These are phyloP conservation scores for Yamadazyma philogaea DNA, from an alignment of 805 yeast genomes.

Conservation along the genomic window DNA sequence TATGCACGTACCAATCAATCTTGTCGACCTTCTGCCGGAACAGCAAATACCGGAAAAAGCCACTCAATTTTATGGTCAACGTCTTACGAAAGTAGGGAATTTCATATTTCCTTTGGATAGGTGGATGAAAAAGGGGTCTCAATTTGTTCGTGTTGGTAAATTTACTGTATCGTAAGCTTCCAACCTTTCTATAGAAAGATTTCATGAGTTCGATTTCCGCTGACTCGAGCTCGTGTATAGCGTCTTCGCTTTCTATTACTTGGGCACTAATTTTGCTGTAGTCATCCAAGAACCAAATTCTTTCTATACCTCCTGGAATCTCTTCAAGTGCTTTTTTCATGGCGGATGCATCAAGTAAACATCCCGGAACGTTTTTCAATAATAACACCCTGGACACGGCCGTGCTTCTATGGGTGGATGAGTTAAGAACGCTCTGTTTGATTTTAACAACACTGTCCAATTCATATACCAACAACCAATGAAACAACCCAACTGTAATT, in stretches of 20 bases:
- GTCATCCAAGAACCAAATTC: constrained; percentile 56
- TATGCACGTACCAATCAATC: constrained; percentile 29
- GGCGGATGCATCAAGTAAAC: constrained; percentile 22
- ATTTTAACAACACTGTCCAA: constrained; percentile 48
- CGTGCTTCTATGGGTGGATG: constrained; percentile 23
- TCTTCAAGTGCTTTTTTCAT: constrained; percentile 31
- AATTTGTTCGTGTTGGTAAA: background rate
- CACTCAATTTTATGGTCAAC: constrained; percentile 25
- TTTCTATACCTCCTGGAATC: constrained; percentile 53
- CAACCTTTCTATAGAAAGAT: constrained; percentile 11
- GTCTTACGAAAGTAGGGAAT: constrained; percentile 3
- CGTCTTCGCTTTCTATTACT: constrained; percentile 22
- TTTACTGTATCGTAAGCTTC: constrained; percentile 3
- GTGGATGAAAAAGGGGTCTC: constrained; percentile 30
- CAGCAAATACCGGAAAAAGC: constrained; percentile 23
- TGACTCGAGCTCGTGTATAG: constrained; percentile 27
- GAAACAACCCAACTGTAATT: constrained; percentile 53
- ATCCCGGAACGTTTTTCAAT: constrained; percentile 46
- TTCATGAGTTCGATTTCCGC: constrained; percentile 21
- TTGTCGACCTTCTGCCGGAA: constrained; percentile 21
- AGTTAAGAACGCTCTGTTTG: constrained; percentile 41
- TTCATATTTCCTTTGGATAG: constrained; percentile 19
- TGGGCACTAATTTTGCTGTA: constrained; percentile 18
- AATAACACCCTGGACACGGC: constrained; percentile 32
- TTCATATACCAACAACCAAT: constrained; percentile 55